Percentiles rank a stretch among this genome's conserved stretches.
Conservation (phyloP, 78 protist genomes). For the Polysphondylium violaceum region DNA sequence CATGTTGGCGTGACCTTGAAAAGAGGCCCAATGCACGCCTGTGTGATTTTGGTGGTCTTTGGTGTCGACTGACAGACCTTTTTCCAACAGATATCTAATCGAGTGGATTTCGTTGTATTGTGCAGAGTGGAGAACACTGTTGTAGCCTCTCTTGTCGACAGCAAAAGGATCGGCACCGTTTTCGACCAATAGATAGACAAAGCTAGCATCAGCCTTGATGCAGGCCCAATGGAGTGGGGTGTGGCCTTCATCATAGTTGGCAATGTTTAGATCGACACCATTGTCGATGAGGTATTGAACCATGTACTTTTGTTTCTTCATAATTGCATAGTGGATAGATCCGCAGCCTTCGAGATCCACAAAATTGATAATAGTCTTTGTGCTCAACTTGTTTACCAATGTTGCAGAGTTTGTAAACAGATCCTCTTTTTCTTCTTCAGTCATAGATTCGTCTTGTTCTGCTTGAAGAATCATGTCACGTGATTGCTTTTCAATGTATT, state of each 20-base stretch:
- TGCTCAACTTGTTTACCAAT: not conserved
- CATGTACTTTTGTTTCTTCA: conserved; percentile 28
- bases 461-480: not conserved
- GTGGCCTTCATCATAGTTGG: conserved; percentile 36
- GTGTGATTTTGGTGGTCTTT: conserved; percentile 75
- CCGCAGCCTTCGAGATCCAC: conserved; percentile 64
- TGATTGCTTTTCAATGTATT: too few relatives aligned
- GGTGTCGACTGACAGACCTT: conserved; percentile 53
- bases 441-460: not conserved
- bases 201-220: conserved; percentile 27
- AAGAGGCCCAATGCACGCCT: conserved; percentile 76
- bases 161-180: conserved; percentile 49
- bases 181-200: conserved; percentile 44
- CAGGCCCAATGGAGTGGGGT: conserved; percentile 82
- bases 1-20: conserved; percentile 73
- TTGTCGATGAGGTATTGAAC: conserved; percentile 67
- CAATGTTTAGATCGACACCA: conserved; percentile 55
- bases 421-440: not conserved
- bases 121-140: conserved; percentile 60
- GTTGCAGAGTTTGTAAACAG: not conserved
- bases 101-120: conserved; percentile 60
- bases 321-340: conserved; percentile 77
- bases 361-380: conserved; percentile 15
- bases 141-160: conserved; percentile 65
- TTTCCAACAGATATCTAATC: conserved; percentile 30